A percentile compares a stretch with the other conserved stretches of the same genome.
phyloP scores from a whole-genome alignment of 2,329 filamentous ascomycete genomes.

The Fusarium acutatum region DNA sequence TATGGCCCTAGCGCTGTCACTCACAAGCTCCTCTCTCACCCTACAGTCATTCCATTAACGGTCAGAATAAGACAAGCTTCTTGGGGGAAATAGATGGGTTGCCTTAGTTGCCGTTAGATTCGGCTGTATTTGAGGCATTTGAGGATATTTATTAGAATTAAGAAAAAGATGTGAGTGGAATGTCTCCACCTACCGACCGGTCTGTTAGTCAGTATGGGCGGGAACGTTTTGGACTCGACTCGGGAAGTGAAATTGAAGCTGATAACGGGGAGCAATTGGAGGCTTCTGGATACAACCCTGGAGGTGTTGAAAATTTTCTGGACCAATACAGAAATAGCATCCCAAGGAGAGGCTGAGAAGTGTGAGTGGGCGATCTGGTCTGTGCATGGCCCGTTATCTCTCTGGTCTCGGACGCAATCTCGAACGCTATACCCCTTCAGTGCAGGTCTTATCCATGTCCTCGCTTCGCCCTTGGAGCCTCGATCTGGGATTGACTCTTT shows the following conservation, averaged over 20 bases:
- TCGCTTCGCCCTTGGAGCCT: constrained; percentile 2
- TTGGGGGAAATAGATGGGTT: background rate
- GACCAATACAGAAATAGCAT: constrained; percentile 24
- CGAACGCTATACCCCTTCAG: background rate
- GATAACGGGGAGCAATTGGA: background rate
- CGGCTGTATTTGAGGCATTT: constrained; percentile 20
- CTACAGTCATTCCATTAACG: background rate
- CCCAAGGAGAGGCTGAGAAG: background rate
- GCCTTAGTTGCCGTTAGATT: constrained; percentile 2
- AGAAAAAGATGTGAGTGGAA: background rate
- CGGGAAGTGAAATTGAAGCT: background rate
- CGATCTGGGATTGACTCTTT: background rate
- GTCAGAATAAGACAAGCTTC: background rate
- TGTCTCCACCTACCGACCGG: constrained; percentile 13
- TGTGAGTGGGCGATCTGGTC: constrained; percentile 33
- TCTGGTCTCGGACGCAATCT: constrained; percentile 1
- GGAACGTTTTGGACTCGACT: background rate
- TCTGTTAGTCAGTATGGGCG: background rate
- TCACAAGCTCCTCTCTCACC: background rate
- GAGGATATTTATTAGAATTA: background rate
- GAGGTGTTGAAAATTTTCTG: constrained; percentile 19
- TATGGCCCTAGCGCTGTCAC: background rate
- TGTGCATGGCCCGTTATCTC: constrained; percentile 33
- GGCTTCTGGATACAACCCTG: background rate
- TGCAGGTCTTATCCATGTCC: constrained; percentile 15